Evolutionary conservation across 352 stramenopile species (phyloP), one percentile per base, ranked within the genome.

Genomic region (Pythium aristosporum): DNA sequence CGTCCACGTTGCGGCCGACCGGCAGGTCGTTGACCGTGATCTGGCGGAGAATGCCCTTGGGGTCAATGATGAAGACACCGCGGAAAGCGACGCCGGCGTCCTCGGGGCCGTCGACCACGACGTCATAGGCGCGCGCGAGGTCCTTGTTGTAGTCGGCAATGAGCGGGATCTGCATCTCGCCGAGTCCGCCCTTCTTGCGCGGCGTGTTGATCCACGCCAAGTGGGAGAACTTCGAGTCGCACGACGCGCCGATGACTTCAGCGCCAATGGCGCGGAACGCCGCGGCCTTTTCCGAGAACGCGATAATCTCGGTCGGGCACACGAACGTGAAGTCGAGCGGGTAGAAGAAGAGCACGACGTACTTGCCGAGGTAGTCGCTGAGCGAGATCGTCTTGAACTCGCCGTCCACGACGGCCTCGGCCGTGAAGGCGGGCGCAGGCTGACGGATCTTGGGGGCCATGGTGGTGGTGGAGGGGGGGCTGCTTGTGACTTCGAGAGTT

Each of bases 61-160:
- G 81, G 72, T 97, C 88, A 74, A 98, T 98, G 69, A 98, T 93
- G 72, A 97, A 98, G n/a, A 97, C 79, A 1, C 89, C 92, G 30
- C 91, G 87, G 30, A 97, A 79, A 21, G 92, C 88, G 28, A 97
- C 72, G 41, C 92, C 91, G 4, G 76, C 76, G 63, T 91, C 74
- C 58, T 85, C 85, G 91, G 48, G 72, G 74, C 25, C 75, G 72
- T 93, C 82, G 13, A 97, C 61, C 13, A 98, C 79, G 51, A 97
- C 89, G 41, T 88, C 91, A 61, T 98, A 98, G 69, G 96, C 89
- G 55, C 76, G 74, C 44, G 86, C 77, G 70, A 97, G 96, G 54
- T 86, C 58, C 77, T 98, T 98, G 51, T 87, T 97, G 28, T 96
- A 85, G 71, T 98, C 92, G n/a, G 89, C 79, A 20, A 98, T 75